phyloP scores from a whole-genome alignment of 2,329 filamentous ascomycete genomes.

The Emergomyces orientalis region DNA sequence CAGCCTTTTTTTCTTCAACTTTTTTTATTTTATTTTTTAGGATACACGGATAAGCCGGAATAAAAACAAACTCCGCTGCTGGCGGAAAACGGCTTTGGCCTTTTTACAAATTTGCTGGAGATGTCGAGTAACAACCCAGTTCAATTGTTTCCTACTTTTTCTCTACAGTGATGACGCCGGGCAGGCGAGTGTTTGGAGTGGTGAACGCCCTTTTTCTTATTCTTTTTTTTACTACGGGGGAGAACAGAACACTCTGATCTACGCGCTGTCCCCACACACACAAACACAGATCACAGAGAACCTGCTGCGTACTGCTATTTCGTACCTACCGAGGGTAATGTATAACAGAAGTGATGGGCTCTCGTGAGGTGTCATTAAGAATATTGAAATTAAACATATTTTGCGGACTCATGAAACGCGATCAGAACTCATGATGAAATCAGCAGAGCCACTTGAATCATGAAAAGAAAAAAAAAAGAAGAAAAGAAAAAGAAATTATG shows the following conservation, averaged over 20 bases:
- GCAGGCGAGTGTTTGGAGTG: background rate
- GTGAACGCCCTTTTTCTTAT: too few species aligned
- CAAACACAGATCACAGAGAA: too few species aligned
- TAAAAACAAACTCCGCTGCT: constrained; percentile 19
- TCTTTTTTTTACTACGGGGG: background rate
- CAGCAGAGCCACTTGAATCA: background rate
- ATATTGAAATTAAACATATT: background rate
- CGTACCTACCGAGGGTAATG: too few species aligned
- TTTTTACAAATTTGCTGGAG: background rate
- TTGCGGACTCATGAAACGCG: background rate
- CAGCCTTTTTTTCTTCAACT: too few species aligned
- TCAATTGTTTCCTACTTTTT: background rate
- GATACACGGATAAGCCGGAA: background rate
- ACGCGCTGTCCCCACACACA: background rate
- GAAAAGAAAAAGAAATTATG: background rate
- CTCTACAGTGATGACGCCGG: background rate
- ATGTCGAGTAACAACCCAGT: background rate
- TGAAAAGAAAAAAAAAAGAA: too few species aligned
- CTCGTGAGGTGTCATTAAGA: background rate
- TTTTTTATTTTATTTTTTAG: background rate
- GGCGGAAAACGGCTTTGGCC: constrained; percentile 34
- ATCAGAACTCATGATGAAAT: background rate
- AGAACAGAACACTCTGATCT: background rate
- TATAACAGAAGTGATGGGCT: too few species aligned
- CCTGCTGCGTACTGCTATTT: too few species aligned